Percentiles rank a stretch among this genome's conserved stretches.
Conservation (phyloP, 1,284 basidiomycete genomes). For the Heterobasidion parviporum region DNA sequence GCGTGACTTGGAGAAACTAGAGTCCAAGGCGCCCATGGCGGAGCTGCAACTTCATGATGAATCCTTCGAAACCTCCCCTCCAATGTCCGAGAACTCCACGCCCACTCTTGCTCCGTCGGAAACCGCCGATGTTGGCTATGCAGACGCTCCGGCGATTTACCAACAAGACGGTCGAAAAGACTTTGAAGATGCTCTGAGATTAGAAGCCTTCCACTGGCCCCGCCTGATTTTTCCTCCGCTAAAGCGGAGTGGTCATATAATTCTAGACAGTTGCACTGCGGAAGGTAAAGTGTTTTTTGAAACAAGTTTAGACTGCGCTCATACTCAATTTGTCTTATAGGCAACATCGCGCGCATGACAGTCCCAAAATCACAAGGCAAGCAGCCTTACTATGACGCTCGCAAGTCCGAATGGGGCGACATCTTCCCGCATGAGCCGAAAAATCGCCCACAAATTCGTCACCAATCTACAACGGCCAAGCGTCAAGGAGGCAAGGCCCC, state of each 20-base stretch:
- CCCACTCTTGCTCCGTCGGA: background rate
- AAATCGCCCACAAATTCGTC: slow-evolving; percentile 59
- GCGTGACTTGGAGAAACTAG: slow-evolving; percentile 29
- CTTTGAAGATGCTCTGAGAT: slow-evolving; percentile 41
- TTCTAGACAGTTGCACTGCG: slow-evolving; percentile 83
- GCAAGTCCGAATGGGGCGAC: slow-evolving; percentile 92
- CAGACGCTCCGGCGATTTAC: background rate
- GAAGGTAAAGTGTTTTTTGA: slow-evolving; percentile 47
- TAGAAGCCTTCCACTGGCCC: slow-evolving; percentile 81
- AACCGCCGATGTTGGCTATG: background rate
- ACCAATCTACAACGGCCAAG: slow-evolving; percentile 28
- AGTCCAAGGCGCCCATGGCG: slow-evolving; percentile 23
- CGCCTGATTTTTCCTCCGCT: slow-evolving; percentile 85
- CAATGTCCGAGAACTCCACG: background rate
- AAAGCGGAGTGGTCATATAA: slow-evolving; percentile 89
- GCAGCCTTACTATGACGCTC: slow-evolving; percentile 91
- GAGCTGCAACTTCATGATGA: slow-evolving; percentile 40
- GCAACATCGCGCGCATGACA: slow-evolving; percentile 85
- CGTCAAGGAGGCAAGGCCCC: slow-evolving; percentile 17
- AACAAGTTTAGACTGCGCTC: background rate
- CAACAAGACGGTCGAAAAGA: slow-evolving; percentile 18
- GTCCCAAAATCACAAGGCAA: slow-evolving; percentile 91
- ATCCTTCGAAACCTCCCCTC: slow-evolving; percentile 7
- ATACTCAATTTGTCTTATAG: slow-evolving; percentile 29
- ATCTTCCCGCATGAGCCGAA: slow-evolving; percentile 86